Evolutionary conservation across 768 basidiomycete genomes (phyloP).

Genomic region (Tricholoma flavovirens): DNA sequence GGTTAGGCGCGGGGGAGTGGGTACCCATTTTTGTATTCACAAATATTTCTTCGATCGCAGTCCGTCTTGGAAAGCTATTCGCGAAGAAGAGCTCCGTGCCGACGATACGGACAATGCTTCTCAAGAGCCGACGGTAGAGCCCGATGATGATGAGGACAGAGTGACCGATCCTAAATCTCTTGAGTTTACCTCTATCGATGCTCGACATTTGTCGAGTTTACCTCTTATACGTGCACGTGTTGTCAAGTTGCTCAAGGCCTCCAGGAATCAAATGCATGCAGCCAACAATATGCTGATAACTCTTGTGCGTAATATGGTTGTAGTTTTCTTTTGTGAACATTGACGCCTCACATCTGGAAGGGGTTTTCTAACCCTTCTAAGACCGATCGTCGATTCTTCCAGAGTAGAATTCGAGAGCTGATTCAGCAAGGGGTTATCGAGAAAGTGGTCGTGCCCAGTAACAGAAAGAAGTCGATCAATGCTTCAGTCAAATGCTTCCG

Average conservation of each 20-base stretch:
- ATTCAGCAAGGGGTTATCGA: slow-evolving; percentile 71
- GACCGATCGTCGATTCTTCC: slow-evolving; percentile 79
- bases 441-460: slow-evolving; percentile 62
- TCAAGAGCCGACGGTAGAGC: slow-evolving; percentile 14
- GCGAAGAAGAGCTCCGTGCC: slow-evolving; percentile 60
- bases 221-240: slow-evolving; percentile 67
- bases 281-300: slow-evolving; percentile 73
- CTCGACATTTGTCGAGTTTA: slow-evolving; percentile 71
- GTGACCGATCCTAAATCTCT: slow-evolving; percentile 29
- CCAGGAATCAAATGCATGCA: slow-evolving; percentile 63
- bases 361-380: slow-evolving; percentile 73
- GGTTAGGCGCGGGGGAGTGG: slow-evolving; percentile 70
- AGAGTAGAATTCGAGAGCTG: slow-evolving; percentile 66
- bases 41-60: slow-evolving; percentile 78
- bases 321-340: slow-evolving; percentile 1
- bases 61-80: slow-evolving; percentile 70
- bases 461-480: slow-evolving; percentile 40
- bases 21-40: slow-evolving; percentile 75
- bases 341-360: slow-evolving; percentile 29
- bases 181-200: slow-evolving; percentile 69
- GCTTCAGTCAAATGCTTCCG: slow-evolving; percentile 62
- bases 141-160: slow-evolving; percentile 29
- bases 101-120: slow-evolving; percentile 23
- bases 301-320: slow-evolving; percentile 44
- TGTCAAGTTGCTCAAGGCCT: slow-evolving; percentile 63